Conservation (phyloP, 495 filamentous ascomycete genomes). For the Penicillium argentinense region DNA sequence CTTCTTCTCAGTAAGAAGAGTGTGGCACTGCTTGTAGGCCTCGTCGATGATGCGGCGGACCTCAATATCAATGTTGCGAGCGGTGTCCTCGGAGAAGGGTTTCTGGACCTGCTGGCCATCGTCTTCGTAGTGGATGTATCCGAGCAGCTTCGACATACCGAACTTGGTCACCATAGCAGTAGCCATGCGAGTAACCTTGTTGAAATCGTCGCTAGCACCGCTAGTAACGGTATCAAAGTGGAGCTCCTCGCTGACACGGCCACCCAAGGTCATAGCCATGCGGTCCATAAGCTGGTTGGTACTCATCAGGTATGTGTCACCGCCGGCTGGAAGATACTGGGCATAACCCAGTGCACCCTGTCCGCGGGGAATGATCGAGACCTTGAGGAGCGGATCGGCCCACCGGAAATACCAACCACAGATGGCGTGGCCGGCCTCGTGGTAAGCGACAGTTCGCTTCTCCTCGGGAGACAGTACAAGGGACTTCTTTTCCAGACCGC, state of each 20-base stretch:
- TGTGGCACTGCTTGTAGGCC: constrained; percentile 86
- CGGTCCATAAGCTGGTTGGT: constrained; percentile 97
- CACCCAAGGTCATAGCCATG: constrained; percentile 98
- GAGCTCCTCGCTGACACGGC: constrained; percentile 89
- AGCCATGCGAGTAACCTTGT: constrained; percentile 95
- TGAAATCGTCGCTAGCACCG: constrained; percentile 95
- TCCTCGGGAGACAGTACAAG: constrained; percentile 89
- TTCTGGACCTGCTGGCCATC: constrained; percentile 81
- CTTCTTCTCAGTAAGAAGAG: constrained; percentile 81
- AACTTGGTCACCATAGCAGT: constrained; percentile 96
- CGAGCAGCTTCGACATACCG: constrained; percentile 94
- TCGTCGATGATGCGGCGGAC: constrained; percentile 86
- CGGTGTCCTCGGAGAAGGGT: constrained; percentile 93
- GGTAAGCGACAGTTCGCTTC: constrained; percentile 93
- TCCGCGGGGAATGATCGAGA: constrained; percentile 96
- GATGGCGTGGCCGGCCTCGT: constrained; percentile 97
- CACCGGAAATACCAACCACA: constrained; percentile 98
- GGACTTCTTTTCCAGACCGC: constrained; percentile 94
- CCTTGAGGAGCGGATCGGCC: constrained; percentile 95
- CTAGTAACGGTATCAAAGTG: constrained; percentile 95
- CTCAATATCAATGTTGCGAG: constrained; percentile 84
- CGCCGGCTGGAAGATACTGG: constrained; percentile 83
- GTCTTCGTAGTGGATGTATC: constrained; percentile 86
- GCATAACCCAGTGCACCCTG: constrained; percentile 93
- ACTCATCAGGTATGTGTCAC: constrained; percentile 91